Evolutionary conservation across 306 rosid genomes (phyloP).

Genomic region (Sphenostylis stenocarpa): DNA sequence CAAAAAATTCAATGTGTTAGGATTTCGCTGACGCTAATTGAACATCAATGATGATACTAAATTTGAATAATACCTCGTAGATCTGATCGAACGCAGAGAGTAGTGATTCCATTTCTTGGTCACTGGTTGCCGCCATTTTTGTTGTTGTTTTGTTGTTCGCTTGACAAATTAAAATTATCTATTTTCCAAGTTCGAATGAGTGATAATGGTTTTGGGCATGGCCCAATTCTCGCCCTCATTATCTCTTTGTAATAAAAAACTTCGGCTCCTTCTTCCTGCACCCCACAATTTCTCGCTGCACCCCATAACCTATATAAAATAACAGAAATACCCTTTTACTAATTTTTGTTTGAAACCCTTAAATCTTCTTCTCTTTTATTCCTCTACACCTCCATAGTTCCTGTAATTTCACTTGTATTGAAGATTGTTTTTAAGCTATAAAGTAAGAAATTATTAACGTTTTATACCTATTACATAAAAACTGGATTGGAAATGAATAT

Average conservation of each 20-base stretch:
- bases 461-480: too few species aligned
- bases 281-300: too few species aligned
- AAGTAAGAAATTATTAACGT: too few species aligned
- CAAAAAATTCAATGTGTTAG: neutral
- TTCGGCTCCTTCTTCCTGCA: too few species aligned
- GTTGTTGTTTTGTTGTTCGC: neutral
- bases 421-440: too few species aligned
- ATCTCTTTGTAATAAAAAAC: neutral
- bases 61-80: slow-evolving; percentile 47
- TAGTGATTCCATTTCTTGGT: slow-evolving; percentile 58
- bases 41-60: neutral
- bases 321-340: too few species aligned
- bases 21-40: neutral
- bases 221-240: neutral
- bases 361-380: too few species aligned
- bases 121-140: slow-evolving; percentile 69
- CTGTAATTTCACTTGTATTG: too few species aligned
- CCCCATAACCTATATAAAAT: too few species aligned
- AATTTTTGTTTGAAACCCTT: too few species aligned
- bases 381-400: too few species aligned
- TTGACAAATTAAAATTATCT: neutral
- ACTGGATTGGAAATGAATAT: too few species aligned
- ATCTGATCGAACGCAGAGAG: slow-evolving; percentile 58
- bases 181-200: neutral
- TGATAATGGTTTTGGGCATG: neutral